Evolutionary conservation across 805 yeast species (phyloP).

Genomic region (Yarrowia alimentaria): DNA sequence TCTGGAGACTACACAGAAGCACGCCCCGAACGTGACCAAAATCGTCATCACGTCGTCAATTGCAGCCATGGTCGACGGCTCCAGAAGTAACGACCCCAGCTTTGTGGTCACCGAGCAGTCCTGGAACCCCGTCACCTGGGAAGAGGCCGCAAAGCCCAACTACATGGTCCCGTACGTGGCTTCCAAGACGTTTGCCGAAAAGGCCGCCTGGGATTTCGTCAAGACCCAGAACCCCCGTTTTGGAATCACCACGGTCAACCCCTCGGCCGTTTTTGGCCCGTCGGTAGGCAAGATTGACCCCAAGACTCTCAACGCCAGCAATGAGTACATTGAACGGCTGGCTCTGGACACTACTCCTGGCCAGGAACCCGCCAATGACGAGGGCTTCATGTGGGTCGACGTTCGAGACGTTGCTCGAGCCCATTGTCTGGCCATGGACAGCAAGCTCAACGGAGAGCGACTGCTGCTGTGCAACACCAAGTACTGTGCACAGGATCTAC

Average conservation of each 20-base stretch:
- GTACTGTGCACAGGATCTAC: slow-evolving; percentile 29
- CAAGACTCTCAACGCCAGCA: slow-evolving; percentile 41
- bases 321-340: background rate
- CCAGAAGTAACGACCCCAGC: slow-evolving; percentile 32
- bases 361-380: slow-evolving; percentile 30
- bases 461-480: slow-evolving; percentile 33
- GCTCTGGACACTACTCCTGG: slow-evolving; percentile 2
- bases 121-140: slow-evolving; percentile 44
- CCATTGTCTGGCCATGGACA: slow-evolving; percentile 50
- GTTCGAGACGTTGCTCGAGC: slow-evolving; percentile 64
- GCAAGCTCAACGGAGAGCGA: slow-evolving; percentile 34
- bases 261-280: slow-evolving; percentile 41
- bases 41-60: slow-evolving; percentile 52
- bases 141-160: slow-evolving; percentile 29
- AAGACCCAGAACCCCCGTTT: slow-evolving; percentile 36
- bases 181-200: slow-evolving; percentile 57
- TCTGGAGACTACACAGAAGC: slow-evolving; percentile 42
- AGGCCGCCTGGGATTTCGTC: slow-evolving; percentile 54
- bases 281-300: slow-evolving; percentile 35
- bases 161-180: slow-evolving; percentile 35
- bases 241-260: slow-evolving; percentile 36
- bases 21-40: slow-evolving; percentile 38
- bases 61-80: slow-evolving; percentile 48
- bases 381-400: slow-evolving; percentile 42
- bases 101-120: slow-evolving; percentile 38